phyloP scores from a whole-genome alignment of 2,329 filamentous ascomycete genomes.

The Diaporthe amygdali region DNA sequence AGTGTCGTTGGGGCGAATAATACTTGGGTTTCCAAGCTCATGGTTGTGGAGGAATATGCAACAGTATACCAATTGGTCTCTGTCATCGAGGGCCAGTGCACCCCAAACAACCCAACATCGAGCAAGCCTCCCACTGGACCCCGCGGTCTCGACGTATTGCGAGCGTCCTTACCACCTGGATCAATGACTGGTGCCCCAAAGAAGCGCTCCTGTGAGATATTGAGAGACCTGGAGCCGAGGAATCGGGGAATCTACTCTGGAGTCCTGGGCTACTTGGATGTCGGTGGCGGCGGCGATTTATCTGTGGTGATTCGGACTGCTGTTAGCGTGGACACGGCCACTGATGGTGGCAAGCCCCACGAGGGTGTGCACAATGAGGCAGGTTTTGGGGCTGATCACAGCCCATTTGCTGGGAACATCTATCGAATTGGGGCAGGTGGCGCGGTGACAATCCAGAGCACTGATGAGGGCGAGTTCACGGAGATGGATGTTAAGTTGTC shows the following conservation, averaged over 20 bases:
- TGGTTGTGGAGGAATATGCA: background rate
- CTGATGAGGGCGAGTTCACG: background rate
- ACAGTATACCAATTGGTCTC: background rate
- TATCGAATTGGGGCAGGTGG: background rate
- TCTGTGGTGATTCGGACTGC: background rate
- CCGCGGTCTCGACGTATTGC: background rate
- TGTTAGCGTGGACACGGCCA: background rate
- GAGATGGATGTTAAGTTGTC: slow-evolving; percentile 1
- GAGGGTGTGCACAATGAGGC: background rate
- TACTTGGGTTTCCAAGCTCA: background rate
- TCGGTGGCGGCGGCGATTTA: background rate
- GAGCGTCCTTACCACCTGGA: background rate
- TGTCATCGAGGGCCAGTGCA: background rate
- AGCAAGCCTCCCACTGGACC: background rate
- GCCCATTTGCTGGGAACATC: background rate
- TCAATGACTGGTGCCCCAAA: background rate
- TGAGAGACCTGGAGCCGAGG: background rate
- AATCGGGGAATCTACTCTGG: background rate
- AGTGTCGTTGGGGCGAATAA: background rate
- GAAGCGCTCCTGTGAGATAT: background rate
- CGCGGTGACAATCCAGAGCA: background rate
- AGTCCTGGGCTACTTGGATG: background rate
- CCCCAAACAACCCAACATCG: background rate
- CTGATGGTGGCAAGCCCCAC: background rate
- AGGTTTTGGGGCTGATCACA: background rate